Percentiles rank a stretch among this genome's conserved stretches.
phyloP scores from a whole-genome alignment of 352 stramenopile species.

The Phytopythium mirpurense region DNA sequence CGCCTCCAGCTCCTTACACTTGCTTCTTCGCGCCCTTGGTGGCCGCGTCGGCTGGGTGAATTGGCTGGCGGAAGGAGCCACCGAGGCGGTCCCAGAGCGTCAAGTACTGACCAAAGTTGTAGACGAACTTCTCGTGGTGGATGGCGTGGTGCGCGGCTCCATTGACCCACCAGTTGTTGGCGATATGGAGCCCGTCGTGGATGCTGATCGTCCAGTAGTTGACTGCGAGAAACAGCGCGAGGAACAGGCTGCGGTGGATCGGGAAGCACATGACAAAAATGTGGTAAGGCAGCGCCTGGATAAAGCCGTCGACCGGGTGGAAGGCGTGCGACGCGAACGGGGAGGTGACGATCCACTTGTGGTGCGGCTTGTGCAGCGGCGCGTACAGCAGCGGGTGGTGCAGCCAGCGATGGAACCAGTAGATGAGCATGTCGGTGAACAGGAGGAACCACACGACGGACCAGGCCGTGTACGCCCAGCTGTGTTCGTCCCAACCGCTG shows the following conservation, averaged over 20 bases:
- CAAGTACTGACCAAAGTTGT: constrained; percentile 76
- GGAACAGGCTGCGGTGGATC: constrained; percentile 51
- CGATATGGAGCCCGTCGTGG: constrained; percentile 54
- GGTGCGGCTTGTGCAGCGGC: constrained; percentile 64
- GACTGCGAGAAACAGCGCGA: constrained; percentile 50
- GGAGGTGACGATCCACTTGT: constrained; percentile 71
- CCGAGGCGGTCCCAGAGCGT: constrained; percentile 69
- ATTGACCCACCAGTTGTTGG: constrained; percentile 59
- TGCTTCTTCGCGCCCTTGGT: constrained; percentile 2
- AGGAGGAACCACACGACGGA: constrained; percentile 52
- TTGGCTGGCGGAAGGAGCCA: constrained; percentile 56
- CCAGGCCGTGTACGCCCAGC: constrained; percentile 33
- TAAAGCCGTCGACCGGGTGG: constrained; percentile 64
- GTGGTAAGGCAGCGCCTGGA: constrained; percentile 65
- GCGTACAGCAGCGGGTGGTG: constrained; percentile 64
- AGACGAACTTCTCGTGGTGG: constrained; percentile 64
- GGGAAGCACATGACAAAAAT: constrained; percentile 65
- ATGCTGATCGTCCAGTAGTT: constrained; percentile 84
- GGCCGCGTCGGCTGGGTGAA: constrained; percentile 10
- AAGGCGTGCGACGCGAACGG: constrained; percentile 73
- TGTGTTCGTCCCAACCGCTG: constrained; percentile 30
- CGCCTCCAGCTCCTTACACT: too few species aligned
- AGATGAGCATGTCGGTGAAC: constrained; percentile 79
- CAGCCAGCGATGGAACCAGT: constrained; percentile 75
- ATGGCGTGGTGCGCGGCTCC: constrained; percentile 56